phyloP scores from a whole-genome alignment of 108 stramenopile species.

The Cyclotella sp. region DNA sequence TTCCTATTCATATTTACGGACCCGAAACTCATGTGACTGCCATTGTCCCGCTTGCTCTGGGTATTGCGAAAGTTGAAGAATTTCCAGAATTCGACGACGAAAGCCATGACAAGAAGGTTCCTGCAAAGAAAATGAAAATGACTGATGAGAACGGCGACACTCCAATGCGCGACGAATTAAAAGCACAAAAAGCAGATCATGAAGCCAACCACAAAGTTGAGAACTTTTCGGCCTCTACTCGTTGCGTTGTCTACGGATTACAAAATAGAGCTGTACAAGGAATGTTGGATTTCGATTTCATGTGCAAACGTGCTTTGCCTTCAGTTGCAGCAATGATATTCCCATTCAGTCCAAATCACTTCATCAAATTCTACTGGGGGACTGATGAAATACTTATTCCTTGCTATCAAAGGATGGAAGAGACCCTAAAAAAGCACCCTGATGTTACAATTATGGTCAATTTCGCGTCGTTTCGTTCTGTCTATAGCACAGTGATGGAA shows the following conservation, averaged over 20 bases:
- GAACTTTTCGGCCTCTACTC: constrained; percentile 70
- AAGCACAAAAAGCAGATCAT: constrained; percentile 52
- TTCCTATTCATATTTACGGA: constrained; percentile 89
- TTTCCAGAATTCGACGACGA: constrained; percentile 82
- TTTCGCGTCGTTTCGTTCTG: constrained; percentile 92
- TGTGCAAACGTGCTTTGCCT: constrained; percentile 89
- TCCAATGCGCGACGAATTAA: constrained; percentile 16
- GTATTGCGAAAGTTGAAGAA: constrained; percentile 53
- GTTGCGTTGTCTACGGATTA: constrained; percentile 87
- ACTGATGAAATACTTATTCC: constrained; percentile 86
- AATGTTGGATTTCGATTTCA: constrained; percentile 94
- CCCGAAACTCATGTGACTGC: constrained; percentile 91
- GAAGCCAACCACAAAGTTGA: constrained; percentile 65
- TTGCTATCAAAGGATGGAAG: constrained; percentile 76
- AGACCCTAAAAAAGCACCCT: constrained; percentile 76
- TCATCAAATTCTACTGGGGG: constrained; percentile 93
- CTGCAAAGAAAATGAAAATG: constrained; percentile 27
- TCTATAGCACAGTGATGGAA: constrained; percentile 80
- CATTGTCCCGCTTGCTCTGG: constrained; percentile 86
- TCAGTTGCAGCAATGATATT: constrained; percentile 87
- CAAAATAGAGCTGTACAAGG: constrained; percentile 86
- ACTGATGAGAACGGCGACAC: constrained; percentile 2
- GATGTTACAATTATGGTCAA: constrained; percentile 86
- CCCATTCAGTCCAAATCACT: constrained; percentile 87
- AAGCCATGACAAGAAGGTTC: constrained; percentile 21